Percentiles rank a stretch among this genome's conserved stretches.
Conservation (phyloP, 495 filamentous ascomycete species). For the Penicillium ucsense region DNA sequence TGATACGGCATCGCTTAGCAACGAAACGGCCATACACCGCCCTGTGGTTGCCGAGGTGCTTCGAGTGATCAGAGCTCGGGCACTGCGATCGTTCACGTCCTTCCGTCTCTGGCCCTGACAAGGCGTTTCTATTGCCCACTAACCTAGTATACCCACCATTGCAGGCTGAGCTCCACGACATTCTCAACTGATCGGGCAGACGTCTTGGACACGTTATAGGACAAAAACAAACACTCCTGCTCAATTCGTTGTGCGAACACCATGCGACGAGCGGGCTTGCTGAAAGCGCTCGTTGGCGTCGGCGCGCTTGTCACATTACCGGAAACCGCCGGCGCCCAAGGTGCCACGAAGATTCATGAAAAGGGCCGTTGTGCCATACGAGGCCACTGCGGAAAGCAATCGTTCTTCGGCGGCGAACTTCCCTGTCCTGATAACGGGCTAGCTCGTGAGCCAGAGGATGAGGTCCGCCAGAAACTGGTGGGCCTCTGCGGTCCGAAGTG, state of each 20-base stretch:
- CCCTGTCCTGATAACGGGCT: conserved; percentile 90
- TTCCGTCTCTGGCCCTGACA: no score
- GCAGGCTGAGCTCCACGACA: no score
- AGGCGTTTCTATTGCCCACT: no score
- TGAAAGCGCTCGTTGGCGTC: conserved; percentile 21
- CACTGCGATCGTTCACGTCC: no score
- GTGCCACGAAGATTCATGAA: conserved; percentile 63
- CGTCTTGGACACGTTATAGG: no score
- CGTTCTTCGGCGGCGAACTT: conserved; percentile 75
- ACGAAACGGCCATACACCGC: no score
- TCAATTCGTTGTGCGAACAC: neutral
- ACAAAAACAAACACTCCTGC: no score
- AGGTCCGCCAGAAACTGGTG: conserved; percentile 66
- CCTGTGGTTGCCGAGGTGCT: no score
- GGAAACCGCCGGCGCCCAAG: conserved; percentile 22
- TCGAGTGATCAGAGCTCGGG: no score
- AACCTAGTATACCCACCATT: no score
- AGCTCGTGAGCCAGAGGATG: conserved; percentile 60
- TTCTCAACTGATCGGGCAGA: no score
- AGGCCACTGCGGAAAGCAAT: conserved; percentile 82
- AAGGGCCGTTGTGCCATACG: conserved; percentile 83
- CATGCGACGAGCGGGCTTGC: conserved; percentile 28
- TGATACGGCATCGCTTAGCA: no score
- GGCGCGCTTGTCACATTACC: conserved; percentile 20
- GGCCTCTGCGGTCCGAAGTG: conserved; percentile 79